These are phyloP conservation scores for Aspergillus calidoustus DNA, from an alignment of 2,329 filamentous ascomycete species.

Conservation along the genomic window DNA sequence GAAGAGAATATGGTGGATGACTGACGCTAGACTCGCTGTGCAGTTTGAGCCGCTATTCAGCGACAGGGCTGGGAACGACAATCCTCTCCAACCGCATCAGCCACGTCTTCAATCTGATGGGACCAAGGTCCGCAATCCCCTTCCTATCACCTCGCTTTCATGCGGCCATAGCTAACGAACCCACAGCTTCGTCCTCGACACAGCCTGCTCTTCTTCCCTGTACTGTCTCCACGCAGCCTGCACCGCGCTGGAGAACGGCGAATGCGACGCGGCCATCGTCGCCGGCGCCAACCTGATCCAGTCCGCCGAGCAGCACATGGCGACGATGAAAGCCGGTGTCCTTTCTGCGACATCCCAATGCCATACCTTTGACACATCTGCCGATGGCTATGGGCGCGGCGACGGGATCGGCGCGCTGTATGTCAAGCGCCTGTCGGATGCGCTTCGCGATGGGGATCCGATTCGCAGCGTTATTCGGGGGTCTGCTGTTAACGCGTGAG, in stretches of 20 bases:
- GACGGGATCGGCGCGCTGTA: constrained; percentile 15
- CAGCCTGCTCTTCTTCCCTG: constrained; percentile 45
- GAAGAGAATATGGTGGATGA: no score
- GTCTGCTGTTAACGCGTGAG: constrained; percentile 1
- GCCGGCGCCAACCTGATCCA: constrained; percentile 30
- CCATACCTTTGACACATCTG: constrained; percentile 12
- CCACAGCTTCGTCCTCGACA: constrained; percentile 30
- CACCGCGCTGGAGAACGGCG: constrained; percentile 22
- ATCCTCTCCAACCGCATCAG: constrained; percentile 32
- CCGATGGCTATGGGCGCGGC: constrained; percentile 18
- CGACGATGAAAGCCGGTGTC: constrained; percentile 36
- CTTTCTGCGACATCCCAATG: constrained; percentile 37
- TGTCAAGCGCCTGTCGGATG: constrained; percentile 14
- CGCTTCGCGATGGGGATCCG: constrained; percentile 5
- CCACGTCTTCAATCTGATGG: constrained; percentile 43
- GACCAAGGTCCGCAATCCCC: constrained; percentile 26
- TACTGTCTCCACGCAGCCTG: constrained; percentile 47
- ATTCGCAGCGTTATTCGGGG: constrained; percentile 13
- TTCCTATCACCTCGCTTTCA: neutral
- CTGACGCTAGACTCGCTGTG: no score
- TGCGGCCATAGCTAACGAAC: neutral
- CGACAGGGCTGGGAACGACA: constrained; percentile 18
- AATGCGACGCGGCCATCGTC: constrained; percentile 29
- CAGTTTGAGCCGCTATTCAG: constrained; percentile 12
- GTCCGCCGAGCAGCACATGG: constrained; percentile 23